phyloP scores from a whole-genome alignment of 2,329 filamentous ascomycete species.

The Penicillium glabrum region DNA sequence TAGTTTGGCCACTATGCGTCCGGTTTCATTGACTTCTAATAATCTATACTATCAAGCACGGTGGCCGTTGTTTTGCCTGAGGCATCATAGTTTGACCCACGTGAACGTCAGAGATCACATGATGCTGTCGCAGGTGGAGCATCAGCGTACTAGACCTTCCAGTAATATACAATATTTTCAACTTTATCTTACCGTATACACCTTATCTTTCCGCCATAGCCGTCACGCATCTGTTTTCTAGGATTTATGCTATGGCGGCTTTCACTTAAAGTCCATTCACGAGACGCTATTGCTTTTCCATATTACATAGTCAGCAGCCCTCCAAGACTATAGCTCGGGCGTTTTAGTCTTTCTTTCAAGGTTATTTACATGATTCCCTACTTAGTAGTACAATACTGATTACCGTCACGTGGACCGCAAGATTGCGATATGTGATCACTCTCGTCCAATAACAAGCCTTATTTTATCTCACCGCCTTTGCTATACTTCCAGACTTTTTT shows the following conservation, averaged over 20 bases:
- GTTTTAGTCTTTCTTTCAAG: too few species aligned
- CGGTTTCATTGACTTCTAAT: not conserved
- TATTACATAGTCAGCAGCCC: too few species aligned
- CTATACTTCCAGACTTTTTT: constrained; percentile 25
- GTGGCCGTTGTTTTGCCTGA: not conserved
- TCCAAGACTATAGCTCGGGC: too few species aligned
- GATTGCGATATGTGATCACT: not conserved
- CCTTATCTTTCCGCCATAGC: too few species aligned
- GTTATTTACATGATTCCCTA: too few species aligned
- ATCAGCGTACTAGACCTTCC: too few species aligned
- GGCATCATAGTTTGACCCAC: not conserved
- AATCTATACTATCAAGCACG: not conserved
- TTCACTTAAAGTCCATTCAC: too few species aligned
- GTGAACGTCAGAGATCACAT: not conserved
- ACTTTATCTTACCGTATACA: too few species aligned
- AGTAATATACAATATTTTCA: too few species aligned
- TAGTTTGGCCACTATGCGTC: not conserved
- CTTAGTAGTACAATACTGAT: not conserved
- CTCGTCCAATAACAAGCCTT: constrained; percentile 21
- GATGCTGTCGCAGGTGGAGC: not conserved
- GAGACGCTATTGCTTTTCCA: too few species aligned
- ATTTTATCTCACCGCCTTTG: constrained; percentile 25
- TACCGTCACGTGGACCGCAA: not conserved
- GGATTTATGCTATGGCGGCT: too few species aligned
- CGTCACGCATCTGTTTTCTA: too few species aligned